A percentile compares a stretch with the other conserved stretches of the same genome.
These are phyloP conservation scores for Williopsis jadinii DNA, from an alignment of 1,139 yeast genomes.

Conservation along the genomic window DNA sequence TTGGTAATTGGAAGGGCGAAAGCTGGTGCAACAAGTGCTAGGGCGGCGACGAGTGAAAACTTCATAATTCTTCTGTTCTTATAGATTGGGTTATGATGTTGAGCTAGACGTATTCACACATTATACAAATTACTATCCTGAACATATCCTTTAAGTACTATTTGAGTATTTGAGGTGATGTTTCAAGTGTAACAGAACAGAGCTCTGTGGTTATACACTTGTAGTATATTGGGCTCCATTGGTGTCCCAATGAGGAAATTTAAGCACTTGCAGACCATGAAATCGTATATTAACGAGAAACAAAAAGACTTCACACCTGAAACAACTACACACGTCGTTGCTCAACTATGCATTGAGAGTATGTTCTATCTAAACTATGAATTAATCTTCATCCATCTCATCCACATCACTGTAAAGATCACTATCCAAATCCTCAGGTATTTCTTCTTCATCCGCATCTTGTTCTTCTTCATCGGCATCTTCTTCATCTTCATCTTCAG, in stretches of 20 bases:
- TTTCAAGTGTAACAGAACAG: too few species aligned
- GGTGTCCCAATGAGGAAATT: conserved; percentile 2
- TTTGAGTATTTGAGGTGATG: too few species aligned
- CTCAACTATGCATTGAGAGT: too few species aligned
- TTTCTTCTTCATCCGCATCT: conserved; percentile 24
- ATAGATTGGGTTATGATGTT: too few species aligned
- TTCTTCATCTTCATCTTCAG: conserved; percentile 18
- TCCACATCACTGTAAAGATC: conserved; percentile 36
- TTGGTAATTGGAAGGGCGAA: conserved; percentile 1
- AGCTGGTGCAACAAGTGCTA: not conserved
- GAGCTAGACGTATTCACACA: too few species aligned
- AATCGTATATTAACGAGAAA: not conserved
- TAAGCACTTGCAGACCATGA: too few species aligned
- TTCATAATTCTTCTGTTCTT: not conserved
- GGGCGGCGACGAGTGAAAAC: not conserved
- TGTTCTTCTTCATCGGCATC: conserved; percentile 16
- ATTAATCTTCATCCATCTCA: conserved; percentile 7
- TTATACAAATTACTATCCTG: too few species aligned
- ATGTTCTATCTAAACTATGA: too few species aligned
- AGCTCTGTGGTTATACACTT: too few species aligned
- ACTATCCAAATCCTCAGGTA: conserved; percentile 35
- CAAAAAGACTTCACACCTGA: not conserved
- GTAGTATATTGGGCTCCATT: not conserved
- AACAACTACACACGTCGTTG: not conserved
- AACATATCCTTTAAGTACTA: too few species aligned